Conservation (phyloP, 179 eudicot genomes). For the Patellifolia procumbens region DNA sequence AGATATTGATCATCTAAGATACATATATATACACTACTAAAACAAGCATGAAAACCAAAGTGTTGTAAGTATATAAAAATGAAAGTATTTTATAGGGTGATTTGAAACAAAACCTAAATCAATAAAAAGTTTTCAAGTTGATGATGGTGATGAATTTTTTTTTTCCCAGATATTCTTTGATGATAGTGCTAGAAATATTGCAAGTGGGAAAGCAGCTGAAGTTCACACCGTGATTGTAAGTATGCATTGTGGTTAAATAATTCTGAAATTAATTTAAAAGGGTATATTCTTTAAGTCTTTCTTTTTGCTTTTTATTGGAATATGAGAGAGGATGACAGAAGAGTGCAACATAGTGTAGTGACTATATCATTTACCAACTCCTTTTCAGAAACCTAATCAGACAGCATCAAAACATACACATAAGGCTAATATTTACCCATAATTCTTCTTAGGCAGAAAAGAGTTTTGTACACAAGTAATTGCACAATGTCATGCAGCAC, state of each 20-base stretch:
- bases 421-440: background rate
- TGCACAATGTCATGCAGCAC: background rate
- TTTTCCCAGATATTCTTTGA: conserved; percentile 75
- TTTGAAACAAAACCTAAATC: no score
- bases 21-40: no score
- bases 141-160: background rate
- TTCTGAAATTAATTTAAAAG: background rate
- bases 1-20: no score
- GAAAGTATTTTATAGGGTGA: no score
- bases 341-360: background rate
- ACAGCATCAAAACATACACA: background rate
- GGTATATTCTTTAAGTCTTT: conserved; percentile 4
- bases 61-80: no score
- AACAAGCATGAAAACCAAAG: no score
- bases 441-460: background rate
- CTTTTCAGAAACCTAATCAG: conserved; percentile 8
- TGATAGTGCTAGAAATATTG: conserved; percentile 85
- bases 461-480: background rate
- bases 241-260: background rate
- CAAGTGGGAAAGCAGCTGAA: conserved; percentile 80
- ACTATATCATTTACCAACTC: conserved; percentile 3
- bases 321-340: background rate
- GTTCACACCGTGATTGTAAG: conserved; percentile 87
- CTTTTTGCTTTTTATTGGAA: background rate
- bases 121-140: background rate